These are phyloP conservation scores for Stagonosporopsis rhizophila DNA, from an alignment of 2,329 filamentous ascomycete species.

Conservation along the genomic window DNA sequence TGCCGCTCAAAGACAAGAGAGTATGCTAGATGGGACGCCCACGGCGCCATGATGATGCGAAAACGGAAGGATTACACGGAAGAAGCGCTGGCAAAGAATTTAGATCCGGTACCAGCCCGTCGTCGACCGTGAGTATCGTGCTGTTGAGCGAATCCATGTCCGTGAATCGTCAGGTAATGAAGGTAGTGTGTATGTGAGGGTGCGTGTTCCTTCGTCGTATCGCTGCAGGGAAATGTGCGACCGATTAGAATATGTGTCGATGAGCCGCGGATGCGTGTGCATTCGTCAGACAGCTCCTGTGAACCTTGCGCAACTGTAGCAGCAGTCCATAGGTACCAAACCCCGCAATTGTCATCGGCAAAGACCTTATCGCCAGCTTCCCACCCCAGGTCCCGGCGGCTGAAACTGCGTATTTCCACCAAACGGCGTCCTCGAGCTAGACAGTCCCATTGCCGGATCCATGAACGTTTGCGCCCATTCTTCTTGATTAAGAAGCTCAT, in stretches of 20 bases:
- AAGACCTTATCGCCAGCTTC: slow-evolving; percentile 19
- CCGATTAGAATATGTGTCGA: neutral
- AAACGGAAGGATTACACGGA: slow-evolving; percentile 2
- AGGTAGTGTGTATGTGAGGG: neutral
- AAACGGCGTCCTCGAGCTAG: slow-evolving; percentile 30
- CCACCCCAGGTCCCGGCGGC: slow-evolving; percentile 30
- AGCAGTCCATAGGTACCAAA: slow-evolving; percentile 1
- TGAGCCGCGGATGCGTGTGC: neutral
- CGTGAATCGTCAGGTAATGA: slow-evolving; percentile 10
- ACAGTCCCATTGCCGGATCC: slow-evolving; percentile 43
- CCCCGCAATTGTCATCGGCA: slow-evolving; percentile 6
- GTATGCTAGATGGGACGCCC: slow-evolving; percentile 1
- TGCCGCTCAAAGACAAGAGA: slow-evolving; percentile 15
- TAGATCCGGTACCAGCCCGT: slow-evolving; percentile 24
- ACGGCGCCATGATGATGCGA: slow-evolving; percentile 4
- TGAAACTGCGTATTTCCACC: slow-evolving; percentile 27
- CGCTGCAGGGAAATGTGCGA: neutral
- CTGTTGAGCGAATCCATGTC: slow-evolving; percentile 17
- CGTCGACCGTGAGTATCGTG: slow-evolving; percentile 26
- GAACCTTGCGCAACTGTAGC: neutral
- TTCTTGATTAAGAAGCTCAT: slow-evolving; percentile 49
- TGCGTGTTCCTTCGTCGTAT: neutral
- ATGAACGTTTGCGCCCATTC: slow-evolving; percentile 51
- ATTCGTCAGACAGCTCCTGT: neutral
- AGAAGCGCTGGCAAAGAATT: slow-evolving; percentile 13